A percentile compares a stretch with the other conserved stretches of the same genome.
These are phyloP conservation scores for Lindgomyces ingoldianus DNA, from an alignment of 495 filamentous ascomycete genomes.

Conservation along the genomic window DNA sequence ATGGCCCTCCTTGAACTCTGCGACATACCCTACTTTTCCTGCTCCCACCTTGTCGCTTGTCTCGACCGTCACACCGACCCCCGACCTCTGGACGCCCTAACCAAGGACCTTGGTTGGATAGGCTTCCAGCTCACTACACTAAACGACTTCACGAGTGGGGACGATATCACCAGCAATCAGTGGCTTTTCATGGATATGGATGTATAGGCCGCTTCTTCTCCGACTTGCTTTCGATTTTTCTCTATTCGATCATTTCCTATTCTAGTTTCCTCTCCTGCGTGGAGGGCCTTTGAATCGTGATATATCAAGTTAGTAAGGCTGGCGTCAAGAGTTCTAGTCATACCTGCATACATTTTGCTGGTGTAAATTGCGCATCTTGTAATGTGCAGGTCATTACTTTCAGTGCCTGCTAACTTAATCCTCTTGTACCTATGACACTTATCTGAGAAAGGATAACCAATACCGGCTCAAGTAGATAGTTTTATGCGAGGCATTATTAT, in stretches of 20 bases:
- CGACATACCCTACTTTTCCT: conserved; percentile 64
- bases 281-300: neutral
- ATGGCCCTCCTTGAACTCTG: conserved; percentile 91
- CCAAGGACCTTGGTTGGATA: conserved; percentile 86
- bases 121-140: conserved; percentile 82
- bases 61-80: conserved; percentile 66
- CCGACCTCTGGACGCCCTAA: conserved; percentile 60
- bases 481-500: no score
- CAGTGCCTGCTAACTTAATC: no score
- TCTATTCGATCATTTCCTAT: no score
- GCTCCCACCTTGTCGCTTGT: conserved; percentile 76
- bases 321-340: conserved; percentile 2
- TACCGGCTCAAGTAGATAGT: no score
- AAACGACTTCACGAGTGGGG: conserved; percentile 63
- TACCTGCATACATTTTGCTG: neutral
- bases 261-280: neutral
- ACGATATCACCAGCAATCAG: conserved; percentile 62
- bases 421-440: no score
- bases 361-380: neutral
- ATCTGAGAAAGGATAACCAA: no score
- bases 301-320: neutral
- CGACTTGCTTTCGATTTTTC: neutral
- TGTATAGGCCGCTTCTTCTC: conserved; percentile 59
- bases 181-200: conserved; percentile 91
- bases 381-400: no score